Percentiles rank a stretch among this genome's conserved stretches.
phyloP scores from a whole-genome alignment of 306 rosid species.

The Glycine latifolia region DNA sequence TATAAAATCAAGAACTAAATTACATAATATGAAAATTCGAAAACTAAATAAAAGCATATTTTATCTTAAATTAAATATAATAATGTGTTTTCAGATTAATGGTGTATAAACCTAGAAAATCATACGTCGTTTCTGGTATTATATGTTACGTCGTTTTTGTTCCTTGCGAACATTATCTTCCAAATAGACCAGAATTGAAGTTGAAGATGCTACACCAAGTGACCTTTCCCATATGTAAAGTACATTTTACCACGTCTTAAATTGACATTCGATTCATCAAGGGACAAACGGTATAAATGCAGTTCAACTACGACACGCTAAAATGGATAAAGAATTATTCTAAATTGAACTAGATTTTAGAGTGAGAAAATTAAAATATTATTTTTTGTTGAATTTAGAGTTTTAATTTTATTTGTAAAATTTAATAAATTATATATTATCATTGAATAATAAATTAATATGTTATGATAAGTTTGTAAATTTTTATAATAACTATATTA shows the following conservation, averaged over 20 bases:
- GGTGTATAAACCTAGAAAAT: background rate
- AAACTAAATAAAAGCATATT: too few species aligned
- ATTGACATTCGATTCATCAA: background rate
- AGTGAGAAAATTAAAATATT: too few species aligned
- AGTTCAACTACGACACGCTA: background rate
- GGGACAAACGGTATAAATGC: background rate
- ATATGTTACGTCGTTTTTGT: slow-evolving; percentile 1
- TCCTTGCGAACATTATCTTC: slow-evolving; percentile 3
- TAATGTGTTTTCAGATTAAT: background rate
- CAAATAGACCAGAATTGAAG: background rate
- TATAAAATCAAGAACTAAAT: too few species aligned
- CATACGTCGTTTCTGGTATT: background rate
- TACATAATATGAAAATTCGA: background rate
- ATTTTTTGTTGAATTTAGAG: too few species aligned
- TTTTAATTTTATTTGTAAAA: too few species aligned
- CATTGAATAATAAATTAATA: too few species aligned
- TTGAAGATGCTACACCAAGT: background rate
- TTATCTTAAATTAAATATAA: background rate
- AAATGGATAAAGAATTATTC: slow-evolving; percentile 3
- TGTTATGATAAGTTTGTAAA: too few species aligned
- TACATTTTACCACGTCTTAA: background rate
- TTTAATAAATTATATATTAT: too few species aligned
- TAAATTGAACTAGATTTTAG: too few species aligned
- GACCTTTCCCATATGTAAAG: background rate
- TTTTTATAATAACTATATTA: too few species aligned